A percentile compares a stretch with the other conserved stretches of the same genome.
phyloP scores from a whole-genome alignment of 495 filamentous ascomycete genomes.

The Trichoderma virens region DNA sequence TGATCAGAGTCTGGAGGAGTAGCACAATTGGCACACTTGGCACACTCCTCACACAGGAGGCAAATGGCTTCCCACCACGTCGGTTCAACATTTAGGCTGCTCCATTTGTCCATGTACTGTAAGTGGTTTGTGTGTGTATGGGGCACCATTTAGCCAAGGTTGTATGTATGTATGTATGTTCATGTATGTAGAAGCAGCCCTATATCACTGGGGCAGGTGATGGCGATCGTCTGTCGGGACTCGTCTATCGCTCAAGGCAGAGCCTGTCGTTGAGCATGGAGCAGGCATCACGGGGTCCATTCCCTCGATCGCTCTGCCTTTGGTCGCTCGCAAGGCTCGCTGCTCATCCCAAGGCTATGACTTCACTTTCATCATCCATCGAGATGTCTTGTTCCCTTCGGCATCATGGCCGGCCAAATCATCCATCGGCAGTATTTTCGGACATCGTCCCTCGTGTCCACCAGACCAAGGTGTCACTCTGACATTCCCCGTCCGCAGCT shows the following conservation, averaged over 20 bases:
- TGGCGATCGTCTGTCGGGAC: neutral
- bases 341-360: neutral
- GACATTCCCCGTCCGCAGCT: too few species aligned
- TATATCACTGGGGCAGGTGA: slow-evolving; percentile 4
- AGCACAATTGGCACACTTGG: too few species aligned
- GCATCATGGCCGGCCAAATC: neutral
- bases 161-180: too few species aligned
- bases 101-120: too few species aligned
- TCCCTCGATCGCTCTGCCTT: neutral
- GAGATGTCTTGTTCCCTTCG: neutral
- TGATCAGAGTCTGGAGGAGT: too few species aligned
- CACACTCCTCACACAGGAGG: neutral
- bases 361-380: neutral
- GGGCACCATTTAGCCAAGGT: too few species aligned
- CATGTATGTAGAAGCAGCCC: neutral
- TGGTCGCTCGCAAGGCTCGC: neutral
- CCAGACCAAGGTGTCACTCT: neutral
- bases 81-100: neutral
- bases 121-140: too few species aligned
- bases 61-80: neutral
- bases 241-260: neutral
- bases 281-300: neutral
- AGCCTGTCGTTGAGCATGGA: neutral
- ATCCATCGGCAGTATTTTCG: neutral
- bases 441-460: neutral